These are phyloP conservation scores for Populus alba DNA, from an alignment of 345 rosid species.

Conservation along the genomic window DNA sequence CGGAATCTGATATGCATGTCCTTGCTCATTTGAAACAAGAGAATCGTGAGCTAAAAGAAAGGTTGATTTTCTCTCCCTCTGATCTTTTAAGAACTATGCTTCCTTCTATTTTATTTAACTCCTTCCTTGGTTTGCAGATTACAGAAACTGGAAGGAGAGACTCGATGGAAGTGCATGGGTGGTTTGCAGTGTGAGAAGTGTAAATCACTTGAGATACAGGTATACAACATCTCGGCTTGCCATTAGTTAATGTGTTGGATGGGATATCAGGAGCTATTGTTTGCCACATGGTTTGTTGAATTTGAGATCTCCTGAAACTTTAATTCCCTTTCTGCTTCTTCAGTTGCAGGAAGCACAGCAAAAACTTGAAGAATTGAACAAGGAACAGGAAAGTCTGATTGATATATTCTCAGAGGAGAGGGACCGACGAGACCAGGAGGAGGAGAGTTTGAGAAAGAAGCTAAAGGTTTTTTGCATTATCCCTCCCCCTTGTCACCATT, in stretches of 20 bases:
- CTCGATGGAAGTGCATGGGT: conserved; percentile 22
- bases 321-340: conserved; percentile 3
- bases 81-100: neutral
- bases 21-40: conserved; percentile 52
- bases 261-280: neutral
- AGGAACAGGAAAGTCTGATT: conserved; percentile 68
- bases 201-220: conserved; percentile 55
- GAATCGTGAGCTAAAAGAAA: conserved; percentile 50
- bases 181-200: conserved; percentile 48
- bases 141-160: conserved; percentile 33
- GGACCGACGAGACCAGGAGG: conserved; percentile 63
- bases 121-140: conserved; percentile 28
- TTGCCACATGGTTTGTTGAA: neutral
- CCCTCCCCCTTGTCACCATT: neutral
- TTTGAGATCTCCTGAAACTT: neutral
- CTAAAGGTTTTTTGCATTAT: conserved; percentile 47
- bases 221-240: conserved; percentile 16
- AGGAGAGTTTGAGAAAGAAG: conserved; percentile 63
- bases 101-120: neutral
- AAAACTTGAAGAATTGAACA: conserved; percentile 55
- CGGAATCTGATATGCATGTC: conserved; percentile 22
- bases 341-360: conserved; percentile 51
- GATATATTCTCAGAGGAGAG: conserved; percentile 76
- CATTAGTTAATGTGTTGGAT: neutral
- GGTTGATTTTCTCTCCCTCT: conserved; percentile 36